Percentiles rank a stretch among this genome's conserved stretches.
These are phyloP conservation scores for Candida nanaspora DNA, from an alignment of 805 yeast genomes.

Conservation along the genomic window DNA sequence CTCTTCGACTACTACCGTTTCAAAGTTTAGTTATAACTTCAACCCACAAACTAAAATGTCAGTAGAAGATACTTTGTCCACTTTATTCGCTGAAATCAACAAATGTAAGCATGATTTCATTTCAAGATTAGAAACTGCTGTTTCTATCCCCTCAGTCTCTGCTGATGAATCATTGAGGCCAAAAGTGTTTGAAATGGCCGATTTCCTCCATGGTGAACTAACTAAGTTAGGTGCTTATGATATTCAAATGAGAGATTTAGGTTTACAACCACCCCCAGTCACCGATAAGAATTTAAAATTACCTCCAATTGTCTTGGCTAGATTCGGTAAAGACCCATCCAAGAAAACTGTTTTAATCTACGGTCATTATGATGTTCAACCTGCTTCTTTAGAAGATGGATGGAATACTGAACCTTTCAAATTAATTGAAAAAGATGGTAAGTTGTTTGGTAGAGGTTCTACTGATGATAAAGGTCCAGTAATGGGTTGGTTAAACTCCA, in stretches of 20 bases:
- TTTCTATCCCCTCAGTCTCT: conserved; percentile 91
- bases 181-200: conserved; percentile 82
- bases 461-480: conserved; percentile 99
- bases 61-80: conserved; percentile 21
- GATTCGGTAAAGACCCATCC: conserved; percentile 71
- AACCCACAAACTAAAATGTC: conserved; percentile 12
- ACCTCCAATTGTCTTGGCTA: conserved; percentile 93
- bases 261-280: conserved; percentile 91
- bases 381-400: conserved; percentile 87
- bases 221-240: conserved; percentile 70
- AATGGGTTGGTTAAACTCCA: conserved; percentile 89
- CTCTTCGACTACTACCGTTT: not conserved
- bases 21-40: not conserved
- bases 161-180: conserved; percentile 86
- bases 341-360: conserved; percentile 88
- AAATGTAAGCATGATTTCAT: conserved; percentile 71
- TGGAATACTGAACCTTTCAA: conserved; percentile 92
- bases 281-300: conserved; percentile 55
- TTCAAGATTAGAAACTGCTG: conserved; percentile 70
- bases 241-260: conserved; percentile 75
- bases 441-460: conserved; percentile 86
- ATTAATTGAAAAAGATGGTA: conserved; percentile 59
- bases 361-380: conserved; percentile 99
- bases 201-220: conserved; percentile 68
- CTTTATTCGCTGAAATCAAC: conserved; percentile 55